Evolutionary conservation across 2,329 filamentous ascomycete genomes (phyloP).

Genomic region (Sclerotinia nivalis): DNA sequence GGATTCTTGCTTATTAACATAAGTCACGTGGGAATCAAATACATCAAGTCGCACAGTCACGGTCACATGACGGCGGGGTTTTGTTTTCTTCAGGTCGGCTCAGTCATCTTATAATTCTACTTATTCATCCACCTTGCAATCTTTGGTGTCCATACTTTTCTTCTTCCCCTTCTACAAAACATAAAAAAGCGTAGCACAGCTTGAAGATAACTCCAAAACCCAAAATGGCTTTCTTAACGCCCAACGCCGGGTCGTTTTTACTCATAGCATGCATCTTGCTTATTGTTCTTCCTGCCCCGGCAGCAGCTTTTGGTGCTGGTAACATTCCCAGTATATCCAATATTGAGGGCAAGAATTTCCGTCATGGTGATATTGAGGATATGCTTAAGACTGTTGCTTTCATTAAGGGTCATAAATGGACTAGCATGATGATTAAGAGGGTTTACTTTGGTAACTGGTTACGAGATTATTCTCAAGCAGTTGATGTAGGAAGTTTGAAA

Average conservation of each 20-base stretch:
- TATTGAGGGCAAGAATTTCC: constrained; percentile 65
- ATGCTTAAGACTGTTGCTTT: constrained; percentile 76
- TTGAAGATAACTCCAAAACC: neutral
- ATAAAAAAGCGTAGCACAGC: neutral
- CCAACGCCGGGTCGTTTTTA: constrained; percentile 41
- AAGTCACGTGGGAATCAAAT: fast-evolving
- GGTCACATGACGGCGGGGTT: constrained; percentile 18
- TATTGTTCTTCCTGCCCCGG: constrained; percentile 57
- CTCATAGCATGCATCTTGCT: constrained; percentile 56
- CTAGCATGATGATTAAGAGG: constrained; percentile 72
- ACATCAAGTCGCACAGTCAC: neutral
- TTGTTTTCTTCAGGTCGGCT: constrained; percentile 16
- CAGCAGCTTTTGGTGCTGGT: constrained; percentile 65
- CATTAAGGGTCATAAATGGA: constrained; percentile 82
- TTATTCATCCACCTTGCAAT: neutral
- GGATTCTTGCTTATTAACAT: neutral
- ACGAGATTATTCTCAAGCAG: constrained; percentile 78
- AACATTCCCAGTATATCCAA: constrained; percentile 67
- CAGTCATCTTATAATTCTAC: neutral
- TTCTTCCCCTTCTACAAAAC: neutral
- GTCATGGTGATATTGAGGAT: constrained; percentile 79
- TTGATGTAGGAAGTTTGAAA: constrained; percentile 79
- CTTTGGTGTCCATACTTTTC: neutral
- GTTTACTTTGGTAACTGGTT: constrained; percentile 89
- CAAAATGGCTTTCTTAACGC: constrained; percentile 30